Evolutionary conservation across 352 stramenopile genomes (phyloP), one percentile per base, ranked within the genome.

Genomic region (Blastocystis sp.): DNA sequence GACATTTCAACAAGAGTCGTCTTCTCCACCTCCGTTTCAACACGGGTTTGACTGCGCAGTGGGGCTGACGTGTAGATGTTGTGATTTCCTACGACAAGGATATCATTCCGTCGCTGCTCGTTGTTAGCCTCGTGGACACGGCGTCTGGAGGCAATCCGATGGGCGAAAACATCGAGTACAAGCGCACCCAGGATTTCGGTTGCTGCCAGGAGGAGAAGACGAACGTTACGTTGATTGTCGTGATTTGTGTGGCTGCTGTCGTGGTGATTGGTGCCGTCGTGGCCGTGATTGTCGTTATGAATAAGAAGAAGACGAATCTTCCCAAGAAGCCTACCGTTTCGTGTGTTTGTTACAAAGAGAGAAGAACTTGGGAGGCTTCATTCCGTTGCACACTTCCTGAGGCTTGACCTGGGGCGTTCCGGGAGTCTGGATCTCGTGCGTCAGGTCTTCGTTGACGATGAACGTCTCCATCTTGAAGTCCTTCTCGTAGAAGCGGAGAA

Each of bases 1-100:
- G 39, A 0, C 70, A 81, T 62, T 81, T 81, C 70, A 81, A 81
- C 39, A 81, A 81, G 55, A 65, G 41, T 0, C 45, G 70, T 29
- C 1, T 81, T 16, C n/a, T 81, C 35, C 70, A 81, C 65, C 29
- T 81, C 26, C 70, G 70, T 26, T 81, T 81, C 70, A 81, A 81
- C 29, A 81, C 45, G 45, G 45, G 45, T 55, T 19, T 55, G 45
- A 55, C 6, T 55, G 45, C 9, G 45, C 45, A 6, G 45, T 19
- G 16, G 6, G 16, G 16, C 16, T 55, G 45, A 55, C 6, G 45
- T 19, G 45, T 55, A 33, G 70, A 81, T 35, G 70, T 81, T 16
- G 12, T 81, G 26, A 81, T 81, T 35, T 66, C 41, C 70, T 66
- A 62, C n/a, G 31, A 6, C 26, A 19, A 39, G 35, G 70, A 81